A percentile compares a stretch with the other conserved stretches of the same genome.
These are phyloP conservation scores for Gossypium mustelinum DNA, from an alignment of 345 rosid genomes.

Conservation along the genomic window DNA sequence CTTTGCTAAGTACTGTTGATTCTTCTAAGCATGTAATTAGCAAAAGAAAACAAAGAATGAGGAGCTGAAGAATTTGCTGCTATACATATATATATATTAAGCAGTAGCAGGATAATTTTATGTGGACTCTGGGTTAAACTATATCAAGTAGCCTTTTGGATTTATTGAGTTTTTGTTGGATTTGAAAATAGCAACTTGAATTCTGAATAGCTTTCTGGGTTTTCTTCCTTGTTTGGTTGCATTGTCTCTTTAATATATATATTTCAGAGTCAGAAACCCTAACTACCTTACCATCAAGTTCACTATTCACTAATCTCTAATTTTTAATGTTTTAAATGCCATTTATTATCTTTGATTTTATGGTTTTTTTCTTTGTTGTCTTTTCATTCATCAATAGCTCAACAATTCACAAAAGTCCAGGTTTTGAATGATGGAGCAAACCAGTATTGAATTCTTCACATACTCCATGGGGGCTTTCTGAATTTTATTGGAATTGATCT, in stretches of 20 bases:
- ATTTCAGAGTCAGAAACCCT: constrained; percentile 39
- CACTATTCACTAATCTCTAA: constrained; percentile 23
- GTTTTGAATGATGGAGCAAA: constrained; percentile 43
- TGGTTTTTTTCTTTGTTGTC: constrained; percentile 40
- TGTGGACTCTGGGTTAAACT: constrained; percentile 57
- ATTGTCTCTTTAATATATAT: constrained; percentile 36
- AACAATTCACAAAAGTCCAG: constrained; percentile 48
- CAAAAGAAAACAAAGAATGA: constrained; percentile 25
- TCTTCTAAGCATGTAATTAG: constrained; percentile 6
- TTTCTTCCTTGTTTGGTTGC: constrained; percentile 33
- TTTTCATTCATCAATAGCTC: constrained; percentile 39
- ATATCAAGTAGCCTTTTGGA: constrained; percentile 19
- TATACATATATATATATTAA: background rate
- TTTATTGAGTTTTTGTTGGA: constrained; percentile 35
- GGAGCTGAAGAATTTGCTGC: constrained; percentile 23
- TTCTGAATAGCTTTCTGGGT: constrained; percentile 34
- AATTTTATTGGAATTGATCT: constrained; percentile 37
- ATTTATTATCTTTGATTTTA: constrained; percentile 36
- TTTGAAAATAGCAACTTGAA: constrained; percentile 38
- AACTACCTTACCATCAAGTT: constrained; percentile 31
- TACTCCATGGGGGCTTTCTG: constrained; percentile 29
- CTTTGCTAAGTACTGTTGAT: constrained; percentile 4
- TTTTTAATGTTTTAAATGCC: constrained; percentile 24
- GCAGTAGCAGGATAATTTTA: constrained; percentile 23
- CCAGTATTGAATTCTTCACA: constrained; percentile 43